Base-by-base conservation (phyloP, 345 rosid species). In the Brassica incana region DNA sequence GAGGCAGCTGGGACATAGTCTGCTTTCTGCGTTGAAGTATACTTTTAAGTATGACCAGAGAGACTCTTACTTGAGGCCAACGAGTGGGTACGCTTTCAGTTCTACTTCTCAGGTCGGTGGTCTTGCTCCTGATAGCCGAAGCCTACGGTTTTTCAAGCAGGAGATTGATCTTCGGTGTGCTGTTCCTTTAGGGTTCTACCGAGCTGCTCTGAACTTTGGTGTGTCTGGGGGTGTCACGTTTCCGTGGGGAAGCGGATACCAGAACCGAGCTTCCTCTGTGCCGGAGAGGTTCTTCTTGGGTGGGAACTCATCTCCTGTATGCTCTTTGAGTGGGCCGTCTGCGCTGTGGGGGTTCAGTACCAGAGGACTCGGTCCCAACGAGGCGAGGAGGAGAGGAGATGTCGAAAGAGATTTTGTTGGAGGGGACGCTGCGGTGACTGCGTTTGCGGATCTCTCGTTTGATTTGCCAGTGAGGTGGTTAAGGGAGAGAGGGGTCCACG, bases 241-340 rank as follows among this genome's bases (percentile, higher is more conserved):
- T 61, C 98, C 99, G 15, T 86, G 92, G 92, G 97, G 96, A 78
- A 65, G 72, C 79, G 91, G 94, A 45, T 88, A 83, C 86, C 84
- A 62, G 74, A 80, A 64, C 74, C 84, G 64, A 62, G 77, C 88
- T 60, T 84, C 94, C 27, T 88, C 96, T 8, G 67, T 95, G 75
- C 93, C 94, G 9, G 99, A 95, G 84, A 93, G 93, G 76, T 90
- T 93, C 86, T 95, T 87, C 87, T 74, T 93, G 85, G 99, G 98
- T 48, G 99, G 99, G 15, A 93, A 88, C 83, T 69, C 86, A 61
- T 95, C 97, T 77, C 98, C 99, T 40, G 80, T 95, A 20, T 86
- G 94, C 62, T 40, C 86, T 54, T 73, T 91, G 77, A 96, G 96
- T 68, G 98, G 96, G 67, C 99, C 99, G 61, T 74, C 85, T 2